Conservation (phyloP, 2,329 filamentous ascomycete species). For the Hyphodiscus sp. region DNA sequence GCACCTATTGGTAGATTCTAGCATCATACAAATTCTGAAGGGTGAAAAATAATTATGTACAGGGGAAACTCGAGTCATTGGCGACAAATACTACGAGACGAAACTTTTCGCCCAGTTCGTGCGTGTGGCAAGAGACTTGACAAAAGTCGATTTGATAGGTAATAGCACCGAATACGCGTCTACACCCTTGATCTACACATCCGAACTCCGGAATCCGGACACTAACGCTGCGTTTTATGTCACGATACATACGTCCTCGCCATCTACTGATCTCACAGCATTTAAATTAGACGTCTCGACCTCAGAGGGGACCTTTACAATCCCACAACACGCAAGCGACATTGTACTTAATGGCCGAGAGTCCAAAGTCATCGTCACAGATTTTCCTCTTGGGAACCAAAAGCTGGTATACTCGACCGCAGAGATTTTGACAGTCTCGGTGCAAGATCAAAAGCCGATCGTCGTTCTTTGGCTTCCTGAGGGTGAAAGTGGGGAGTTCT, state of each 20-base stretch:
- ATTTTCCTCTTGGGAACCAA: constrained; percentile 48
- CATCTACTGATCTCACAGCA: constrained; percentile 40
- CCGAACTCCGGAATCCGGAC: constrained; percentile 50
- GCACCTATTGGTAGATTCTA: constrained; percentile 40
- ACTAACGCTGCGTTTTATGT: constrained; percentile 52
- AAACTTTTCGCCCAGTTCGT: constrained; percentile 56
- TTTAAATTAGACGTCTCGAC: constrained; percentile 50
- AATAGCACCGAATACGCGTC: constrained; percentile 31
- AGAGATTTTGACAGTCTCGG: constrained; percentile 45
- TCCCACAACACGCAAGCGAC: constrained; percentile 43
- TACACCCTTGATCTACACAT: constrained; percentile 36
- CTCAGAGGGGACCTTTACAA: constrained; percentile 9
- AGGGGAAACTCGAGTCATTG: constrained; percentile 37
- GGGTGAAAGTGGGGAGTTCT: constrained; percentile 49
- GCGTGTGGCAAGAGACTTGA: constrained; percentile 48
- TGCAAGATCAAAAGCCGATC: constrained; percentile 40
- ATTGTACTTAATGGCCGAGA: constrained; percentile 54
- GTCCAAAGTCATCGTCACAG: constrained; percentile 55
- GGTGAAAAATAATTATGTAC: no score
- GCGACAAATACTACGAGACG: constrained; percentile 56
- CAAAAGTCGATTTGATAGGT: constrained; percentile 44
- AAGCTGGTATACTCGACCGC: constrained; percentile 49
- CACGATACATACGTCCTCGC: constrained; percentile 45
- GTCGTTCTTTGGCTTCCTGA: constrained; percentile 48
- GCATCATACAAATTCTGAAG: no score